phyloP scores from a whole-genome alignment of 495 filamentous ascomycete genomes.

The Hyaloscypha hepaticicola region DNA sequence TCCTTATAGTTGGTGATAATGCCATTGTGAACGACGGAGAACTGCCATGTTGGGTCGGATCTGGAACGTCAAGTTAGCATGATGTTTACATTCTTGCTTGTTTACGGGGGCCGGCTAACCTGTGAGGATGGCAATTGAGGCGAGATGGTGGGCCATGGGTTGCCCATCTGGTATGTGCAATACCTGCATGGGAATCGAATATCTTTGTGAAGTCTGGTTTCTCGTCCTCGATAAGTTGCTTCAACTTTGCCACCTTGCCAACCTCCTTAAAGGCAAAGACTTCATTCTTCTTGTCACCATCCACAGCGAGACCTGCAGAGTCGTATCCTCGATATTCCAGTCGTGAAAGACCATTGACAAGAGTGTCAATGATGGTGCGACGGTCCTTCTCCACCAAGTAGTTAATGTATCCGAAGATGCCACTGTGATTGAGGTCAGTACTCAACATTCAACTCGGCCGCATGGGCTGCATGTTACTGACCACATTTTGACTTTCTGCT shows the following conservation, averaged over 20 bases:
- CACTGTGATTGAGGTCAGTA: constrained; percentile 2
- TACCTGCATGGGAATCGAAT: constrained; percentile 96
- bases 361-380: constrained; percentile 88
- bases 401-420: constrained; percentile 30
- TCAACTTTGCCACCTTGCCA: constrained; percentile 95
- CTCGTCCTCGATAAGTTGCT: constrained; percentile 75
- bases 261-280: constrained; percentile 98
- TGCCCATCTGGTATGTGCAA: constrained; percentile 98
- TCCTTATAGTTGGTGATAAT: constrained; percentile 99
- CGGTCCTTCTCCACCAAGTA: constrained; percentile 94
- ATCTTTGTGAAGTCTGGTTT: constrained; percentile 84
- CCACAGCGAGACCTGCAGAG: constrained; percentile 91
- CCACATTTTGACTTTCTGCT: too few species aligned
- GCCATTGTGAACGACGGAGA: constrained; percentile 96
- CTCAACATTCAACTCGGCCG: not conserved
- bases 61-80: constrained; percentile 28
- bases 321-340: constrained; percentile 98
- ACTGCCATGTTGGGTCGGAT: constrained; percentile 87
- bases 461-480: too few species aligned
- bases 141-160: constrained; percentile 94
- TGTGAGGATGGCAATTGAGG: constrained; percentile 95
- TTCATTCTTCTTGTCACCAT: constrained; percentile 98
- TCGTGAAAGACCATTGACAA: constrained; percentile 72
- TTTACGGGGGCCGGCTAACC: constrained; percentile 52
- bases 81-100: not conserved